A percentile compares a stretch with the other conserved stretches of the same genome.
These are phyloP conservation scores for Suhomyces yuchorum DNA, from an alignment of 1,139 yeast genomes.

Conservation along the genomic window DNA sequence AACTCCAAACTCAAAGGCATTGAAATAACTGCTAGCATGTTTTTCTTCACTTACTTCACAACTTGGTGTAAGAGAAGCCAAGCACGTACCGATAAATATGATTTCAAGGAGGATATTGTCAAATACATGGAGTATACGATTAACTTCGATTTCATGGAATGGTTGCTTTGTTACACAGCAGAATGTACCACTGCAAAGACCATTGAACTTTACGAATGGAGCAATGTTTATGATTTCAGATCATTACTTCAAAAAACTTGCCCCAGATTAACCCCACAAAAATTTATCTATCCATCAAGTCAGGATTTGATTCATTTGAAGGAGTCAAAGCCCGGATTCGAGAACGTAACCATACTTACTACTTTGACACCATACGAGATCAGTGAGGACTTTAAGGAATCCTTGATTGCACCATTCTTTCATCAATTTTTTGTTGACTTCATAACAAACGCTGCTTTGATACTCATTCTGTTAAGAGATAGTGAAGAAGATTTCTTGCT, in stretches of 20 bases:
- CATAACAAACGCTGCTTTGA: conserved; percentile 73
- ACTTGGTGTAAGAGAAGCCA: conserved; percentile 65
- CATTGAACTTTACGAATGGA: conserved; percentile 37
- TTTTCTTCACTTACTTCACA: conserved; percentile 65
- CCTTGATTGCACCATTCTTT: conserved; percentile 44
- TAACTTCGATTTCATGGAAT: conserved; percentile 76
- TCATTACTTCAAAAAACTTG: conserved; percentile 65
- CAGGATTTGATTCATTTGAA: conserved; percentile 28
- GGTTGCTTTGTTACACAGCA: conserved; percentile 68
- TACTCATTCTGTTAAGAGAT: conserved; percentile 77
- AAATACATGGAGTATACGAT: conserved; percentile 42
- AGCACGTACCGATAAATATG: conserved; percentile 50
- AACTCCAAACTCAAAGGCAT: conserved; percentile 58
- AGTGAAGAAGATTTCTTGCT: conserved; percentile 82
- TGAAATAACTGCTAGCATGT: conserved; percentile 48
- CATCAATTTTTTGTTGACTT: conserved; percentile 61
- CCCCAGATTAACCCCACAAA: conserved; percentile 54
- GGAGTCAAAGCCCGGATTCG: conserved; percentile 25
- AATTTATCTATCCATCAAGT: conserved; percentile 33
- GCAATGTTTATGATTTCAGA: conserved; percentile 63
- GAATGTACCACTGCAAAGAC: conserved; percentile 53
- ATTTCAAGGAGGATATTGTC: conserved; percentile 50
- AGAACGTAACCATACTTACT: conserved; percentile 27
- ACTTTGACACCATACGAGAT: conserved; percentile 25
- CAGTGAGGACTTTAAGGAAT: conserved; percentile 30